These are phyloP conservation scores for Orbilia brochopaga DNA, from an alignment of 2,329 filamentous ascomycete species.

Conservation along the genomic window DNA sequence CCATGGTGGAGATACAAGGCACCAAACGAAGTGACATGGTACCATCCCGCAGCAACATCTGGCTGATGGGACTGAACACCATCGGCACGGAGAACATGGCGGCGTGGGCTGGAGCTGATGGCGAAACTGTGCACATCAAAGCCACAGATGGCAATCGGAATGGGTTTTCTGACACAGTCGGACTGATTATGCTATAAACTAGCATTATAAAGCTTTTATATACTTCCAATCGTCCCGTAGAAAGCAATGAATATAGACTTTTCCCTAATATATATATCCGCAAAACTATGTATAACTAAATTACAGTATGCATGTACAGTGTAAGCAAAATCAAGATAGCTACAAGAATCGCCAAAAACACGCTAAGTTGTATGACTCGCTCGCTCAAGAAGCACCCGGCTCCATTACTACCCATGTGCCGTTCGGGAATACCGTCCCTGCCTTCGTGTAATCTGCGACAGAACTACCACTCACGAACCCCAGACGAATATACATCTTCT, in stretches of 20 bases:
- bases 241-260: too few species aligned
- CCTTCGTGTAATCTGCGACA: conserved; percentile 41
- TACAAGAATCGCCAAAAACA: neutral
- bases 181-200: conserved; percentile 32
- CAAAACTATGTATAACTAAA: too few species aligned
- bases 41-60: conserved; percentile 37
- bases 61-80: conserved; percentile 44
- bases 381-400: conserved; percentile 31
- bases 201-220: too few species aligned
- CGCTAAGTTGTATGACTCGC: neutral
- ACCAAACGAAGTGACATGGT: conserved; percentile 22
- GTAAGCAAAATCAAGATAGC: neutral
- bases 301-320: too few species aligned
- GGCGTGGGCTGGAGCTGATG: conserved; percentile 21
- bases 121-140: conserved; percentile 21
- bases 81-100: conserved; percentile 41
- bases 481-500: conserved; percentile 47
- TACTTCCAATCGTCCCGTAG: too few species aligned
- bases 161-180: conserved; percentile 38
- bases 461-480: conserved; percentile 33
- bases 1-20: conserved; percentile 44
- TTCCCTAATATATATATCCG: neutral
- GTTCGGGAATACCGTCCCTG: conserved; percentile 41
- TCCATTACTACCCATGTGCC: conserved; percentile 44
- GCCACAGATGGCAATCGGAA: conserved; percentile 37